Conservation (phyloP, 495 filamentous ascomycete genomes). For the Aspergillus steynii region DNA sequence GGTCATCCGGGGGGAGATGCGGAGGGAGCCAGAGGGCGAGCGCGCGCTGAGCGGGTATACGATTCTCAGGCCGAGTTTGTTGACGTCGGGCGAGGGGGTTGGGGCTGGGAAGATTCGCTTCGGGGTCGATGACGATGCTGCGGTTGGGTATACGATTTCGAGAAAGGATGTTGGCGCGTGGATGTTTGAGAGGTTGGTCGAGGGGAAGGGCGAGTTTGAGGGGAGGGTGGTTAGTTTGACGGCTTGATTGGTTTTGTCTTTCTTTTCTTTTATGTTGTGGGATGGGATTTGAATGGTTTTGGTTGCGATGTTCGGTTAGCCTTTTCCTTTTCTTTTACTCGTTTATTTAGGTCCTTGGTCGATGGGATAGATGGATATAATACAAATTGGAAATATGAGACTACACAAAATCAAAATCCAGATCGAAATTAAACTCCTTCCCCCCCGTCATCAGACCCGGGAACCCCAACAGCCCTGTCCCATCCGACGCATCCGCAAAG, state of each 20-base stretch:
- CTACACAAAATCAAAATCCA: neutral
- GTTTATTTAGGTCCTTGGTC: too few species aligned
- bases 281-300: too few species aligned
- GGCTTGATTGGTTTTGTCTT: neutral
- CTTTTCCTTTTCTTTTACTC: too few species aligned
- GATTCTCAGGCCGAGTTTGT: constrained; percentile 48
- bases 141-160: constrained; percentile 48
- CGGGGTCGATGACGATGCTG: constrained; percentile 41
- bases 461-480: constrained; percentile 1
- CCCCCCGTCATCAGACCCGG: neutral
- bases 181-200: constrained; percentile 31
- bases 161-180: constrained; percentile 42
- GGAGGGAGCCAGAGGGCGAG: constrained; percentile 9
- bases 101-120: constrained; percentile 29
- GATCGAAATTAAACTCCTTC: neutral
- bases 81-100: constrained; percentile 34
- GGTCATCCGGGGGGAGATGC: constrained; percentile 31
- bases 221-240: constrained; percentile 4
- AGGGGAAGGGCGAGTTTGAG: neutral
- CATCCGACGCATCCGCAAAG: constrained; percentile 1
- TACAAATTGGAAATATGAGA: too few species aligned
- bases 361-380: too few species aligned
- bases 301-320: too few species aligned
- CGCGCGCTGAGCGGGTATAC: constrained; percentile 38
- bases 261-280: neutral